phyloP scores from a whole-genome alignment of 108 stramenopile genomes.

The Schizochytrium sp. region DNA sequence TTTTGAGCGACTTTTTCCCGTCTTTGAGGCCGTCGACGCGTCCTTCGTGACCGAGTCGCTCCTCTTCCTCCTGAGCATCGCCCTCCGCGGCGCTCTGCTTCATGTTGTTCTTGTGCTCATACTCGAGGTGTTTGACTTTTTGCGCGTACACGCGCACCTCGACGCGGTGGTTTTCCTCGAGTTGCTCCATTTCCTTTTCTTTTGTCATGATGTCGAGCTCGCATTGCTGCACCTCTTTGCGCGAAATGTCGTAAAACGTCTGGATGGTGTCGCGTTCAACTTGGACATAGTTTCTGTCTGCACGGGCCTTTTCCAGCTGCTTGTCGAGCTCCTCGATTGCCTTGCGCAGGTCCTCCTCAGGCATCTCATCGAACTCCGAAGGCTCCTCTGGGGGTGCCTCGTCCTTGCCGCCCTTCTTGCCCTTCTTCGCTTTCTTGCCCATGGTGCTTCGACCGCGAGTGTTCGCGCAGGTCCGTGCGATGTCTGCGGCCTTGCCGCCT shows the following conservation, averaged over 20 bases:
- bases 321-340: not conserved
- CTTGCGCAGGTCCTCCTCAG: not conserved
- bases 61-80: conserved; percentile 20
- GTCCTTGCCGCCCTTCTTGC: not conserved
- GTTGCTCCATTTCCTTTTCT: conserved; percentile 59
- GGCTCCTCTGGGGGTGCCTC: not conserved
- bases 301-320: conserved; percentile 22
- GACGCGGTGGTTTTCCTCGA: conserved; percentile 54
- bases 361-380: not conserved
- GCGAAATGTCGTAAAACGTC: conserved; percentile 55
- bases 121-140: conserved; percentile 63
- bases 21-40: conserved; percentile 27
- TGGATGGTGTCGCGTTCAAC: conserved; percentile 59
- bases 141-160: conserved; percentile 56
- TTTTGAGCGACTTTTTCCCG: conserved; percentile 34
- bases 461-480: not conserved
- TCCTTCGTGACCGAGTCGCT: conserved; percentile 29
- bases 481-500: too few species aligned
- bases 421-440: conserved; percentile 18
- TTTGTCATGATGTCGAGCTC: conserved; percentile 48
- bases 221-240: conserved; percentile 41
- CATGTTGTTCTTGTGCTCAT: conserved; percentile 61
- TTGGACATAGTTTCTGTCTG: conserved; percentile 61
- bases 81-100: conserved; percentile 33
- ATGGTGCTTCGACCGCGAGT: not conserved